A percentile compares a stretch with the other conserved stretches of the same genome.
Conservation (phyloP, 768 basidiomycete species). For the Lactifluus volemus region DNA sequence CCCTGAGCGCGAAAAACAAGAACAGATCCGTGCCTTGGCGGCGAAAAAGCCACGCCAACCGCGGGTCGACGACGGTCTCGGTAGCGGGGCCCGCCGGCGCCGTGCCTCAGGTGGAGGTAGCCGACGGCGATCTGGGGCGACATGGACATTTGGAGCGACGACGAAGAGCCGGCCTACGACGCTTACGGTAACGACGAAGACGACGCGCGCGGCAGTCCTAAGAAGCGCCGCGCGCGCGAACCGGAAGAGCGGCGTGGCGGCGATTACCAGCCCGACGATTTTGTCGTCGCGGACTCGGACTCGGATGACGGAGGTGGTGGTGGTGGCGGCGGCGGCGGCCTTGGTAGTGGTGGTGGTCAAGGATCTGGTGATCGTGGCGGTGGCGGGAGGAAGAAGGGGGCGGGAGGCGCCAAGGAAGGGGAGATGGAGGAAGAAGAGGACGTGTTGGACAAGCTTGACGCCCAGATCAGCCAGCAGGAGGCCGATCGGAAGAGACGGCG, state of each 20-base stretch:
- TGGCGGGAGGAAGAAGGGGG: conserved; percentile 22
- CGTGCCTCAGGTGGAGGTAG: conserved; percentile 1
- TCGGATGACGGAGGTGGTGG: conserved; percentile 35
- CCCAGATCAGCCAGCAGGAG: conserved; percentile 48
- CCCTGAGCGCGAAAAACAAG: conserved; percentile 65
- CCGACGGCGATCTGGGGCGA: conserved; percentile 30
- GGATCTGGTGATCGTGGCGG: conserved; percentile 8
- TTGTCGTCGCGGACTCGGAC: conserved; percentile 74
- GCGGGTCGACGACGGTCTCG: conserved; percentile 40
- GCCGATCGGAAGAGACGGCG: conserved; percentile 42
- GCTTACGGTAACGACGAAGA: conserved; percentile 33
- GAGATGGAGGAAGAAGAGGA: conserved; percentile 35
- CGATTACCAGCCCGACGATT: conserved; percentile 81
- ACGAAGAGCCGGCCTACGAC: conserved; percentile 47
- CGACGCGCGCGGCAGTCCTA: conserved; percentile 35
- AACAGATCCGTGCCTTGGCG: conserved; percentile 53
- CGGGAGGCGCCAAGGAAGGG: conserved; percentile 28
- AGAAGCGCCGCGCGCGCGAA: conserved; percentile 28
- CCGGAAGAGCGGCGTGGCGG: conserved; percentile 46
- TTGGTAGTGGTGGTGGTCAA: conserved; percentile 28
- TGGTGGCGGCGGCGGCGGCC: not conserved
- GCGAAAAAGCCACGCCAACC: conserved; percentile 58
- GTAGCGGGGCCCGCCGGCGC: conserved; percentile 39
- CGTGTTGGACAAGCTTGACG: conserved; percentile 64
- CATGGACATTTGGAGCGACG: conserved; percentile 56